A percentile compares a stretch with the other conserved stretches of the same genome.
phyloP scores from a whole-genome alignment of 352 stramenopile species.

The Pythium plurisporium region DNA sequence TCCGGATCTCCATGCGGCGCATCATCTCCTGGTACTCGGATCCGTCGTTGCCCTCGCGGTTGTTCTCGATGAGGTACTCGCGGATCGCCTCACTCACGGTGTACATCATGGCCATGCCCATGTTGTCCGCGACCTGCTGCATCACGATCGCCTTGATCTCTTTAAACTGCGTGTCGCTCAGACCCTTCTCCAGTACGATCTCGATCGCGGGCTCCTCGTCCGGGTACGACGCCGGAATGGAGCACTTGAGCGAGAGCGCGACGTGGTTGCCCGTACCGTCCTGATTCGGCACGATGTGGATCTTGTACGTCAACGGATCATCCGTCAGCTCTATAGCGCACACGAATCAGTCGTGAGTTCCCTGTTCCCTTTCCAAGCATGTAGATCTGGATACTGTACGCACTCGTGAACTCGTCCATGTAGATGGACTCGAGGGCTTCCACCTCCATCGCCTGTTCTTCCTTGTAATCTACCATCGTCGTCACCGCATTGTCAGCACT shows the following conservation, averaged over 20 bases:
- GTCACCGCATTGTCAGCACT: background rate
- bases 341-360: too few relatives aligned
- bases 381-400: slow-evolving; percentile 6
- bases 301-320: slow-evolving; percentile 62
- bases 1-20: slow-evolving; percentile 68
- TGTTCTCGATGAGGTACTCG: slow-evolving; percentile 88
- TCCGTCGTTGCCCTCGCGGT: slow-evolving; percentile 79
- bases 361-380: background rate
- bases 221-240: slow-evolving; percentile 76
- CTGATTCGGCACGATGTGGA: slow-evolving; percentile 82
- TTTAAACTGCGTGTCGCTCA: slow-evolving; percentile 75
- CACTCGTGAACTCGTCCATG: slow-evolving; percentile 87
- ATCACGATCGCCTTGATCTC: slow-evolving; percentile 64
- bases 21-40: slow-evolving; percentile 89
- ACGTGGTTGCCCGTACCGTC: slow-evolving; percentile 83
- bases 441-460: slow-evolving; percentile 87
- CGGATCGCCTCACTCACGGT: slow-evolving; percentile 76
- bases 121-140: slow-evolving; percentile 70
- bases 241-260: slow-evolving; percentile 64
- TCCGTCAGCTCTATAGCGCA: slow-evolving; percentile 65
- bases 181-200: slow-evolving; percentile 68
- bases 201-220: slow-evolving; percentile 71
- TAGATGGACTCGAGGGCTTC: slow-evolving; percentile 88
- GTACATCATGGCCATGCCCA: slow-evolving; percentile 88
- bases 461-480: slow-evolving; percentile 60